Evolutionary conservation across 441 rosid species (phyloP), one percentile per base, ranked within the genome.

Genomic region (Syzygium malaccense): DNA sequence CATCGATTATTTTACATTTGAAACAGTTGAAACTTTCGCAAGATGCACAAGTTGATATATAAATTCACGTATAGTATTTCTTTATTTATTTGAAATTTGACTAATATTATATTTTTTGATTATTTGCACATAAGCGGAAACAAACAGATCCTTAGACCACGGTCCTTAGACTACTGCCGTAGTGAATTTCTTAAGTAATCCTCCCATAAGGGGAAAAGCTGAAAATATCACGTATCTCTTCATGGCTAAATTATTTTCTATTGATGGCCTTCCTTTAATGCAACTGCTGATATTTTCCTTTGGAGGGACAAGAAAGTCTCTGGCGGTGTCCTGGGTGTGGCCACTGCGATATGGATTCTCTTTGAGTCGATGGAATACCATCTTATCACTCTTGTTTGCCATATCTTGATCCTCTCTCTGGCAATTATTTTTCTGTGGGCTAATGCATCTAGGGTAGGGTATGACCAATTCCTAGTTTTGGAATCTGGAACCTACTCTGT

Each of bases 231-330:
- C 7, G 3, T 37, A 37, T 37, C 15, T 33, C 28, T 71, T 25
- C 49, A 71, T 71, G 80, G 80, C 80, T 71, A 71, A 37, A 20
- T 71, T 71, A 71, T 37, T n/a, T 62, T 41, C 48, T n/a, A 48
- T 3, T 28, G 54, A 60, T 88, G 41, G 57, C 30, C 25, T 83
- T 30, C 54, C 48, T 51, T 68, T 86, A 56, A 33, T 71, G 66
- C 93, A 95, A 95, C 95, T 87, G 96, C 96, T 87, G 96, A 95
- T 90, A 88, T 93, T 86, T 33, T 33, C 33, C 33, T 33, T 33
- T 33, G 33, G 33, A 33, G 33, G 33, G 33, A 33, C 33, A 2
- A 33, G 33, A 33, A 33, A 33, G 33, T 33, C 33, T 33, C 33
- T 33, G 33, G 33, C 3, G 33, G 33, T 33, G 33, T 33, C 33